Conservation (phyloP, 2,329 filamentous ascomycete species). For the Ascochyta pisi region DNA sequence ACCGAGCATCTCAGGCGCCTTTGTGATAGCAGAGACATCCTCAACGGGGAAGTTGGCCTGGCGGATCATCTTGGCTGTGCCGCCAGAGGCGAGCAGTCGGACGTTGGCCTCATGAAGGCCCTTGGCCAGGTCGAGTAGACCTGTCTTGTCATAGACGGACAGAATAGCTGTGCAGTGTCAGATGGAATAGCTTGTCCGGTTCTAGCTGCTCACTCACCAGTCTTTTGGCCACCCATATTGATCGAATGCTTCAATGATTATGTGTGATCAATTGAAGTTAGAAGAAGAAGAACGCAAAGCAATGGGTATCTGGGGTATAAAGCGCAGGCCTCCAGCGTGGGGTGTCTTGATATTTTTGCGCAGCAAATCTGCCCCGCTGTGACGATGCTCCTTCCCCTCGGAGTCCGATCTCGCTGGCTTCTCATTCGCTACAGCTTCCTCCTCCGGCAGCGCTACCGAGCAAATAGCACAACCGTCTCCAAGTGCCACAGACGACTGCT, state of each 20-base stretch:
- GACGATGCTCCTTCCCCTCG: conserved; percentile 19
- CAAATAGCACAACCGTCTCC: neutral
- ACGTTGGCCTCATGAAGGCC: conserved; percentile 48
- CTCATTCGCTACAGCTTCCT: conserved; percentile 17
- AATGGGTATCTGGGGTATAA: conserved; percentile 28
- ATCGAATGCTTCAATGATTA: conserved; percentile 13
- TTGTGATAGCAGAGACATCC: conserved; percentile 96
- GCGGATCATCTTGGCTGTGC: conserved; percentile 94
- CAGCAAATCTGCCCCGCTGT: conserved; percentile 29
- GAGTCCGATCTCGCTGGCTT: conserved; percentile 16
- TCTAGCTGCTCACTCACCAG: conserved; percentile 29
- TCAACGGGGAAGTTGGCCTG: conserved; percentile 96
- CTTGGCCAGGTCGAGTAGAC: conserved; percentile 49
- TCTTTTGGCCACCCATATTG: conserved; percentile 48
- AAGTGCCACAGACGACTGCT: neutral
- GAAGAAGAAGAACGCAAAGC: conserved; percentile 14
- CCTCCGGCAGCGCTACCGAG: conserved; percentile 7
- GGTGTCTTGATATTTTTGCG: conserved; percentile 30
- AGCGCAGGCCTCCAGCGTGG: conserved; percentile 25
- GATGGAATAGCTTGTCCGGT: neutral
- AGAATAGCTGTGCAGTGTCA: conserved; percentile 71
- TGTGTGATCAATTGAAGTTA: conserved; percentile 23
- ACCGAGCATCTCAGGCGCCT: conserved; percentile 93
- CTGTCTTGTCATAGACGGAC: conserved; percentile 99
- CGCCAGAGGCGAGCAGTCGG: conserved; percentile 85